Conservation (phyloP, 257 asterid genomes). For the Salvia miltiorrhiza region DNA sequence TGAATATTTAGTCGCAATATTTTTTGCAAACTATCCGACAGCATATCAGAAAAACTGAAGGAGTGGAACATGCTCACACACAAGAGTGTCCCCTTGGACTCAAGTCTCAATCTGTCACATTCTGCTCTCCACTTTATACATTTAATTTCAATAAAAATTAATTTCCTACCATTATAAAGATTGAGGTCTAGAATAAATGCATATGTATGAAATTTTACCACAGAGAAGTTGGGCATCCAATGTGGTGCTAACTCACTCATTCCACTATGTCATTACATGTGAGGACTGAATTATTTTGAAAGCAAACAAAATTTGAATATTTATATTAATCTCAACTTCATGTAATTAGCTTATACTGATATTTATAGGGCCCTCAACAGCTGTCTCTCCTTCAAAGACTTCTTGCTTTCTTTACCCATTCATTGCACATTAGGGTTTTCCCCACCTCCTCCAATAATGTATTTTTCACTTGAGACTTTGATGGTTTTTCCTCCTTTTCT, state of each 20-base stretch:
- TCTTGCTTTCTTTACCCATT: constrained; percentile 34
- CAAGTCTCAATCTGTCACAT: constrained; percentile 4
- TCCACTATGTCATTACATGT: neutral
- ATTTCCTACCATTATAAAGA: neutral
- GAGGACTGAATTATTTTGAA: neutral
- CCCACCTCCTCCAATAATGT: constrained; percentile 53
- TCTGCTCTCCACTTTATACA: neutral
- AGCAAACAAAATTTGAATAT: neutral
- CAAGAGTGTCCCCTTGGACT: constrained; percentile 5
- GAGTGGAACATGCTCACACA: constrained; percentile 25
- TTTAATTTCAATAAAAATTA: no score
- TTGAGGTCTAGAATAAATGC: neutral
- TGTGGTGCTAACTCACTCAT: neutral
- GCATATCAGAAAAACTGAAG: constrained; percentile 4
- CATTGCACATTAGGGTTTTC: constrained; percentile 37
- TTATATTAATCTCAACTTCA: neutral
- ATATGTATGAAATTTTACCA: neutral
- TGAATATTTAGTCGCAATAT: no score
- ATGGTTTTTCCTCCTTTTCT: constrained; percentile 5
- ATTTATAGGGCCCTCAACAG: constrained; percentile 43
- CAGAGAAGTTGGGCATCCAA: neutral
- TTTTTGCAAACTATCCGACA: no score
- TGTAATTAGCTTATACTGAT: neutral
- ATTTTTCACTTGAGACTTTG: constrained; percentile 19
- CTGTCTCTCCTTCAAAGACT: constrained; percentile 36